These are phyloP conservation scores for Ophiosphaerella herpotricha DNA, from an alignment of 2,329 filamentous ascomycete genomes.

Conservation along the genomic window DNA sequence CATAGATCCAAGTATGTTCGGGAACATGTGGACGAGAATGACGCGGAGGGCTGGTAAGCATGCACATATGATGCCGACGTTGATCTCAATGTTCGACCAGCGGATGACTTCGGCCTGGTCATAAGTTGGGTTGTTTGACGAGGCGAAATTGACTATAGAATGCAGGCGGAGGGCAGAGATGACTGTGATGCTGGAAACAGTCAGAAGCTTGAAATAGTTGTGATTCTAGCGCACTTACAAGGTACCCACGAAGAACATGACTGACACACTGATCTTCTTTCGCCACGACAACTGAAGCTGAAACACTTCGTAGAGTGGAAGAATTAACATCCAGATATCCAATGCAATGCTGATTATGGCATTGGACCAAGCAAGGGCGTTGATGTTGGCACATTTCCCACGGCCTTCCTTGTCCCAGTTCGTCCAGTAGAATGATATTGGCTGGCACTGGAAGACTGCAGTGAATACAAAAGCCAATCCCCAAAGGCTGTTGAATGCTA, in stretches of 20 bases:
- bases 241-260: slow-evolving; percentile 42
- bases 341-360: slow-evolving; percentile 33
- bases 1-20: slow-evolving; percentile 37
- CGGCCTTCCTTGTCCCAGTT: slow-evolving; percentile 23
- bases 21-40: slow-evolving; percentile 38
- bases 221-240: slow-evolving; percentile 20
- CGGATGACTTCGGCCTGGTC: slow-evolving; percentile 26
- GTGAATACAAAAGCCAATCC: slow-evolving; percentile 19
- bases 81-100: slow-evolving; percentile 23
- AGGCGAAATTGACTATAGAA: slow-evolving; percentile 48
- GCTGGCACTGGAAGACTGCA: slow-evolving; percentile 36
- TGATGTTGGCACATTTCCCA: slow-evolving; percentile 35
- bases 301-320: slow-evolving; percentile 38
- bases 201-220: slow-evolving; percentile 7
- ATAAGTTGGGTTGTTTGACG: slow-evolving; percentile 44
- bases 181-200: slow-evolving; percentile 27
- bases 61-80: slow-evolving; percentile 45
- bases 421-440: slow-evolving; percentile 37
- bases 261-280: slow-evolving; percentile 38
- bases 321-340: slow-evolving; percentile 26
- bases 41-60: slow-evolving; percentile 48
- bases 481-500: slow-evolving; percentile 22
- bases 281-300: slow-evolving; percentile 31
- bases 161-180: slow-evolving; percentile 49
- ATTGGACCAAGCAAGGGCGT: slow-evolving; percentile 36